These are phyloP conservation scores for Rhizomucor miehei DNA, from an alignment of 371 early-diverging fungal genomes.

Conservation along the genomic window DNA sequence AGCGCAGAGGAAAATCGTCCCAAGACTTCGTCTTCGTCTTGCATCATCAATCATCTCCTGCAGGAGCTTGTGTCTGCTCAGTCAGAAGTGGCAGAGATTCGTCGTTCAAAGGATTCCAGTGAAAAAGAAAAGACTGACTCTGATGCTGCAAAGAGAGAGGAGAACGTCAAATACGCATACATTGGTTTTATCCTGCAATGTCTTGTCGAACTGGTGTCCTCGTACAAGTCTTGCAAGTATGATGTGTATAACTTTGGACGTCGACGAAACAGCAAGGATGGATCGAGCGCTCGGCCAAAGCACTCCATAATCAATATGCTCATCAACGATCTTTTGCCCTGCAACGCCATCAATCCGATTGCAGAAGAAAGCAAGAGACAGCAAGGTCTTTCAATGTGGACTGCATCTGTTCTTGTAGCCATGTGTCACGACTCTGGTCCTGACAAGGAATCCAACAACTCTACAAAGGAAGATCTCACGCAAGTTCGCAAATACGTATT, in stretches of 20 bases:
- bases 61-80: slow-evolving; percentile 36
- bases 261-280: slow-evolving; percentile 46
- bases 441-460: slow-evolving; percentile 37
- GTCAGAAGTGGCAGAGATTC: slow-evolving; percentile 10
- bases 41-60: slow-evolving; percentile 34
- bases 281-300: slow-evolving; percentile 22
- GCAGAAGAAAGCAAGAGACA: slow-evolving; percentile 56
- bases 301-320: slow-evolving; percentile 49
- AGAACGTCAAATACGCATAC: slow-evolving; percentile 52
- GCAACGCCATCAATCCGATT: slow-evolving; percentile 46
- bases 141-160: slow-evolving; percentile 24
- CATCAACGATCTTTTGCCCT: slow-evolving; percentile 63
- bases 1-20: not conserved
- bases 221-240: slow-evolving; percentile 81
- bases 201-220: slow-evolving; percentile 80
- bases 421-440: slow-evolving; percentile 49
- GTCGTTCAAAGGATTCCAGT: slow-evolving; percentile 7
- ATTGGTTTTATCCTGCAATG: slow-evolving; percentile 86
- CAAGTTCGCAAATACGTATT: slow-evolving; percentile 67
- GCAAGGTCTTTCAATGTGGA: slow-evolving; percentile 66
- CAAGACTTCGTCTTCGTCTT: slow-evolving; percentile 22
- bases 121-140: slow-evolving; percentile 10
- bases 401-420: slow-evolving; percentile 58
- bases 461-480: slow-evolving; percentile 52
- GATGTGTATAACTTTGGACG: slow-evolving; percentile 67